Percentiles rank a stretch among this genome's conserved stretches.
Evolutionary conservation across 352 stramenopile genomes (phyloP).

Genomic region (Pilasporangium apinafurcum): DNA sequence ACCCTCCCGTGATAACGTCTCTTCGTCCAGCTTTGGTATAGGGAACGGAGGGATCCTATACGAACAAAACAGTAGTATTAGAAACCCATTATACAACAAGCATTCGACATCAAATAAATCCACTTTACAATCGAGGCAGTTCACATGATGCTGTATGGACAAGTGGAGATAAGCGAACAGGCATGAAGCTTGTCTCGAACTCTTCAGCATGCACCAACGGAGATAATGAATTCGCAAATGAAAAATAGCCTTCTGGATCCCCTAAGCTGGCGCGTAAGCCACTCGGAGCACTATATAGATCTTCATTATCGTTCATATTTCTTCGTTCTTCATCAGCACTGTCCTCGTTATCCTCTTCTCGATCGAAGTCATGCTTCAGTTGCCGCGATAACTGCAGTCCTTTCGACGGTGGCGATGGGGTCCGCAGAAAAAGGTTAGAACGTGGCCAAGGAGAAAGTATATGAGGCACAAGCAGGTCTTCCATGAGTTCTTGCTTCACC

Average conservation of each 20-base stretch:
- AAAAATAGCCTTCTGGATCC: slow-evolving; percentile 78
- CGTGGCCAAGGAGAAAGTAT: slow-evolving; percentile 12
- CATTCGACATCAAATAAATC: background rate
- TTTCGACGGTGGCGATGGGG: slow-evolving; percentile 20
- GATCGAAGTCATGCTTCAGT: slow-evolving; percentile 29
- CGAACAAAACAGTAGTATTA: background rate
- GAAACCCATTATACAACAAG: background rate
- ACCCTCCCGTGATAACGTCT: background rate
- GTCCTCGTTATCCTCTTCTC: slow-evolving; percentile 5
- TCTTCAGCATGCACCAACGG: slow-evolving; percentile 51
- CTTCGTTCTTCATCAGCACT: slow-evolving; percentile 1
- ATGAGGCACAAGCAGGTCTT: slow-evolving; percentile 5
- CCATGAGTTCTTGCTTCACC: slow-evolving; percentile 10
- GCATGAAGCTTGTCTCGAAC: slow-evolving; percentile 57
- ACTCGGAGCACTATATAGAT: slow-evolving; percentile 36
- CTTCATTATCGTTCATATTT: slow-evolving; percentile 16
- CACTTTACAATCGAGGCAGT: slow-evolving; percentile 62
- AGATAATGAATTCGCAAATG: slow-evolving; percentile 70
- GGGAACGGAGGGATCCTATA: slow-evolving; percentile 58
- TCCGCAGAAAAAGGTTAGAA: slow-evolving; percentile 4
- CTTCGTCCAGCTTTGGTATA: slow-evolving; percentile 15
- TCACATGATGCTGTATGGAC: slow-evolving; percentile 40
- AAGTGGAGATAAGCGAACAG: slow-evolving; percentile 52
- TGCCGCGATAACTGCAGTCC: slow-evolving; percentile 22
- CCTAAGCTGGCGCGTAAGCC: slow-evolving; percentile 19